Conservation (phyloP, 2,329 filamentous ascomycete genomes). For the Colletotrichum liriopes region DNA sequence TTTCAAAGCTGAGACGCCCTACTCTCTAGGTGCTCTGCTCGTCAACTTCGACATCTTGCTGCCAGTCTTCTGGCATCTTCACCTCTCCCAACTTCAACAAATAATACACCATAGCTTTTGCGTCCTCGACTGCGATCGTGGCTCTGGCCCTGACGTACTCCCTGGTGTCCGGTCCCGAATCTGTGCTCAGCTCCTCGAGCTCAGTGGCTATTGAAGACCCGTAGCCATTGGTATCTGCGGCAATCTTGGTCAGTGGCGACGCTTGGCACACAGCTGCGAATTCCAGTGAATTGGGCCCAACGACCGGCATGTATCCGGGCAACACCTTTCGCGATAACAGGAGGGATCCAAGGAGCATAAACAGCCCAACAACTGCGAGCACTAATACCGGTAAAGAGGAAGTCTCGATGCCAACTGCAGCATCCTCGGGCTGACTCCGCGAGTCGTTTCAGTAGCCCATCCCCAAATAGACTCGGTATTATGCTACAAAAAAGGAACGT, state of each 20-base stretch:
- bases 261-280: constrained; percentile 1
- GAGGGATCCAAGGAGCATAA: not conserved
- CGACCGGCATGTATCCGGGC: not conserved
- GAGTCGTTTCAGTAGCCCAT: not conserved
- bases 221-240: not conserved
- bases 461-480: not conserved
- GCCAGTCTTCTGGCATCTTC: not conserved
- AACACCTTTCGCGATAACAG: not conserved
- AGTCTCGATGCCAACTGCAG: not conserved
- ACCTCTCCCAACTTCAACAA: not conserved
- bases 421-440: not conserved
- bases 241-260: not conserved
- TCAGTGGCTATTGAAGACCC: not conserved
- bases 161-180: not conserved
- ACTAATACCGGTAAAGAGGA: not conserved
- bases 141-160: not conserved
- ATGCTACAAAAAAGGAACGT: too few species aligned
- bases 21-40: not conserved
- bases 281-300: constrained; percentile 4
- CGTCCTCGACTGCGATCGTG: not conserved
- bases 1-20: constrained; percentile 2
- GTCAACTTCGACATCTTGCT: not conserved
- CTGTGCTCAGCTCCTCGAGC: not conserved
- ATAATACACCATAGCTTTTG: not conserved
- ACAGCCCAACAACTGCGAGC: not conserved